phyloP scores from a whole-genome alignment of 257 asterid species.

The Primulina eburnea region DNA sequence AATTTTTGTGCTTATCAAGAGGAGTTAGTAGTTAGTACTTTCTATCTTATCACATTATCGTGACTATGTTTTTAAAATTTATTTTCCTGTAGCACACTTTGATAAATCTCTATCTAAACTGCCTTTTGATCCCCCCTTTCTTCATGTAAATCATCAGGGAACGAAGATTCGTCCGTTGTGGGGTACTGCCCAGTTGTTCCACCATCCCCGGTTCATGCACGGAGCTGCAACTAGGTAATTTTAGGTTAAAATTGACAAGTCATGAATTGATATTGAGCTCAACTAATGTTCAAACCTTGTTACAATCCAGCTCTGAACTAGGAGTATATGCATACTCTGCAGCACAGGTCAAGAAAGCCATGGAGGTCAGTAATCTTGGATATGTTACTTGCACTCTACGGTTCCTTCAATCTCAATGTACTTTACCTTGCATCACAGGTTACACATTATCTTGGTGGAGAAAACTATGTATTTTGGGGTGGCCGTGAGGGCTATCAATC shows the following conservation, averaged over 20 bases:
- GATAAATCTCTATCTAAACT: background rate
- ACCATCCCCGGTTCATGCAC: slow-evolving; percentile 94
- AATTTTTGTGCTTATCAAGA: slow-evolving; percentile 12
- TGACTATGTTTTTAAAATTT: too few species aligned
- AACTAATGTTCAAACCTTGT: slow-evolving; percentile 17
- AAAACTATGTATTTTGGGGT: slow-evolving; percentile 97
- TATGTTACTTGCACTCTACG: background rate
- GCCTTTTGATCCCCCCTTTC: background rate
- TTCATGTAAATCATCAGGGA: slow-evolving; percentile 42
- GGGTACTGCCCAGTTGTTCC: slow-evolving; percentile 96
- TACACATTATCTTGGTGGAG: slow-evolving; percentile 96
- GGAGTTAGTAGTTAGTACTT: background rate
- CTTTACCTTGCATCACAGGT: slow-evolving; percentile 45
- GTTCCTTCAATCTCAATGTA: background rate
- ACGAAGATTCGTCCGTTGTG: slow-evolving; percentile 73
- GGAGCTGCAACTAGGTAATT: slow-evolving; percentile 95
- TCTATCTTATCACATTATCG: background rate
- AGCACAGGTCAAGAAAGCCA: slow-evolving; percentile 96
- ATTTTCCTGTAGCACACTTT: background rate
- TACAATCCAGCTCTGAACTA: slow-evolving; percentile 66
- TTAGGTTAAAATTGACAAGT: slow-evolving; percentile 3
- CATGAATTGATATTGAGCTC: background rate
- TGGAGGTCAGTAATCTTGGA: slow-evolving; percentile 55
- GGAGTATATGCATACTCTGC: slow-evolving; percentile 76
- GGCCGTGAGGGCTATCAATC: slow-evolving; percentile 98